Evolutionary conservation across 805 yeast species (phyloP).

Genomic region (Ogataea polymorpha): DNA sequence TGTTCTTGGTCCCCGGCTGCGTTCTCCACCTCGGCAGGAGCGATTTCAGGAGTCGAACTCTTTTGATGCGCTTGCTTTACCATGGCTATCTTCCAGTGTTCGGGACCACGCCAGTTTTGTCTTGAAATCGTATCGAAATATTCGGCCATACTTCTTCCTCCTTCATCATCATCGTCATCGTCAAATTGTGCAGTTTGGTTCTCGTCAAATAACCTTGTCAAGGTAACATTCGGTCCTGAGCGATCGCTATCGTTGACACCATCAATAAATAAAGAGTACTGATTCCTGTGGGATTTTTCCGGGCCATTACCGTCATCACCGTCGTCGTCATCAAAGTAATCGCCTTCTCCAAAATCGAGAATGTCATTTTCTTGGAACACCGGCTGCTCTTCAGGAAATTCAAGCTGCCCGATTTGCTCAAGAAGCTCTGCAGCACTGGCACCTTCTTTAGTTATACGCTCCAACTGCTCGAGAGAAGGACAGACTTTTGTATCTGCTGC

Average conservation of each 20-base stretch:
- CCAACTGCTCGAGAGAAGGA: constrained; percentile 65
- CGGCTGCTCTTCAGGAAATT: constrained; percentile 17
- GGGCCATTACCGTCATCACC: constrained; percentile 22
- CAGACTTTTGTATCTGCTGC: constrained; percentile 47
- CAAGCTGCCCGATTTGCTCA: constrained; percentile 25
- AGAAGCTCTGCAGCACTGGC: constrained; percentile 25
- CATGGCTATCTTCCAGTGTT: constrained; percentile 82
- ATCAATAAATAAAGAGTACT: constrained; percentile 31
- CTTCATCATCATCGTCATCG: constrained; percentile 31
- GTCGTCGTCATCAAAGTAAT: constrained; percentile 21
- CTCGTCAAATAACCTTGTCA: constrained; percentile 34
- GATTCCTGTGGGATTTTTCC: constrained; percentile 25
- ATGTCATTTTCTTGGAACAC: constrained; percentile 21
- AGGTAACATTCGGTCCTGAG: constrained; percentile 31
- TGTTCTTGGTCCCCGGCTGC: not conserved
- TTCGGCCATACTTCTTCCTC: constrained; percentile 53
- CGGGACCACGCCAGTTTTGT: constrained; percentile 86
- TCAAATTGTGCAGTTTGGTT: constrained; percentile 19
- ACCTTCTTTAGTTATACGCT: constrained; percentile 32
- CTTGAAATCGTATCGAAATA: constrained; percentile 74
- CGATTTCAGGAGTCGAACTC: constrained; percentile 1
- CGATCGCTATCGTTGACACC: constrained; percentile 29
- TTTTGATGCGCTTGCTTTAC: constrained; percentile 15
- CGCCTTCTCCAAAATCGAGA: constrained; percentile 21
- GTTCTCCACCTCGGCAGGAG: not conserved